These are phyloP conservation scores for Vitis hybrid DNA, from an alignment of 177 flowering plant species.

Conservation along the genomic window DNA sequence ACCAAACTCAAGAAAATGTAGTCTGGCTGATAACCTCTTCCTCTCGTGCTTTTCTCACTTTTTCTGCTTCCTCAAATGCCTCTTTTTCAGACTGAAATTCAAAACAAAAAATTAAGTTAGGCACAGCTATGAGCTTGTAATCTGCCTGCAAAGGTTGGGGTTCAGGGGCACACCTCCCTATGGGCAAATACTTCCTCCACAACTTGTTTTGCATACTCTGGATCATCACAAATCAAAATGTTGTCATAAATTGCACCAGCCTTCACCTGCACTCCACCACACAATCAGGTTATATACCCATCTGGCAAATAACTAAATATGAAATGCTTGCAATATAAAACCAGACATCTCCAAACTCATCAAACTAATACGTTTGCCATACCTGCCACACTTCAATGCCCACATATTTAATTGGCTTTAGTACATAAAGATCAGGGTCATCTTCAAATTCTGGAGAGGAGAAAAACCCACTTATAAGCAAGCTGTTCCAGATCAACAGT, in stretches of 20 bases:
- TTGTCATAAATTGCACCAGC: constrained; percentile 85
- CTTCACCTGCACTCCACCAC: constrained; percentile 54
- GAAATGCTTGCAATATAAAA: not conserved
- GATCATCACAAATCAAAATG: constrained; percentile 77
- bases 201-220: constrained; percentile 72
- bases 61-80: constrained; percentile 88
- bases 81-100: constrained; percentile 71
- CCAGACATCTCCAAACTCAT: not conserved
- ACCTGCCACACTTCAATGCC: constrained; percentile 88
- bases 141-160: not conserved
- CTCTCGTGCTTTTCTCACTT: constrained; percentile 67
- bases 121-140: not conserved
- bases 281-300: not conserved
- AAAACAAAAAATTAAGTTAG: constrained; percentile 4
- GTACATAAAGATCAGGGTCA: constrained; percentile 72
- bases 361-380: not conserved
- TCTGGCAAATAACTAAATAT: not conserved
- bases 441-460: constrained; percentile 65
- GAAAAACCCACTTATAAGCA: not conserved
- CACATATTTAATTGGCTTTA: constrained; percentile 67
- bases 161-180: constrained; percentile 48
- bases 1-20: not conserved
- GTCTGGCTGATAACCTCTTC: constrained; percentile 52
- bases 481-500: not conserved
- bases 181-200: constrained; percentile 58